Conservation (phyloP, 768 basidiomycete genomes). For the Lactifluus pinguis region DNA sequence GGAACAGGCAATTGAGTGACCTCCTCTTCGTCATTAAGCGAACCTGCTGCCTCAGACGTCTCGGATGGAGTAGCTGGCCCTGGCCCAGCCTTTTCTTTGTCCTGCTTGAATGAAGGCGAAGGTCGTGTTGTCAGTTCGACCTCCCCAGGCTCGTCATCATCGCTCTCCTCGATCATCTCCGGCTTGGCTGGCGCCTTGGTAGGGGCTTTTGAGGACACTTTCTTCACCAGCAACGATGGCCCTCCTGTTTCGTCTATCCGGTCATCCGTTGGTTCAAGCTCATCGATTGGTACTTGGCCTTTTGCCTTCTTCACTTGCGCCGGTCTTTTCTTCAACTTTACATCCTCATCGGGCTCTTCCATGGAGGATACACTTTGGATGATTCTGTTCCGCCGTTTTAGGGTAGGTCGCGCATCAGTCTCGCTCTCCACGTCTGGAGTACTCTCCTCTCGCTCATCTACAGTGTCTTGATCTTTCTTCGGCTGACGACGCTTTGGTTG, state of each 20-base stretch:
- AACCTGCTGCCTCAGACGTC: background rate
- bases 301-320: conserved; percentile 1
- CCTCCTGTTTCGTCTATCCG: background rate
- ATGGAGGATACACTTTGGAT: background rate
- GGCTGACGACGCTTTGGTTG: conserved; percentile 8
- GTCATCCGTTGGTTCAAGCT: conserved; percentile 9
- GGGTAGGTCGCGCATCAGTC: background rate
- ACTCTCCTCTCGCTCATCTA: conserved; percentile 10
- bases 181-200: background rate
- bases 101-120: conserved; percentile 8
- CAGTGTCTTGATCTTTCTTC: conserved; percentile 3
- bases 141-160: background rate
- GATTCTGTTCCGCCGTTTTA: background rate
- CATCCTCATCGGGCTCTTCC: conserved; percentile 1
- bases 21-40: background rate
- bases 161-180: background rate
- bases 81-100: background rate
- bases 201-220: background rate
- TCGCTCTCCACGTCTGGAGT: conserved; percentile 2
- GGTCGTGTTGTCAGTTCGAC: conserved; percentile 19
- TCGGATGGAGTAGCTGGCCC: background rate
- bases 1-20: background rate
- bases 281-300: background rate
- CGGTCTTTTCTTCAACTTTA: background rate
- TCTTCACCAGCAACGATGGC: background rate